These are phyloP conservation scores for Berkeleyomyces rouxiae DNA, from an alignment of 2,329 filamentous ascomycete species.

Conservation along the genomic window DNA sequence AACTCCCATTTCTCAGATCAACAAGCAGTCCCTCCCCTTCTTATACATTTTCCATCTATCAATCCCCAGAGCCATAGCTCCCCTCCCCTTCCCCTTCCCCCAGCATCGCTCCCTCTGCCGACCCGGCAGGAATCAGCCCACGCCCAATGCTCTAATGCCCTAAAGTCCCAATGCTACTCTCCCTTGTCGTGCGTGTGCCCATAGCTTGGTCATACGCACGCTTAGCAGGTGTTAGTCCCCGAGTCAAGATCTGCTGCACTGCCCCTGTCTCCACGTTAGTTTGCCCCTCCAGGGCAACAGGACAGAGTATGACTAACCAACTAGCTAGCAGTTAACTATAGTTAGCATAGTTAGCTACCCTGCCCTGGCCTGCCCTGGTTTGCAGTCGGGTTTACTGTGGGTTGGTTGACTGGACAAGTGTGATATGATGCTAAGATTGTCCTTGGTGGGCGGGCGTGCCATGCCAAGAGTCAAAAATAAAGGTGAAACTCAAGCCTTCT, in stretches of 20 bases:
- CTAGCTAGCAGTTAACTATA: too few species aligned
- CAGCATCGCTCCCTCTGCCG: neutral
- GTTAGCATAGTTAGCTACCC: neutral
- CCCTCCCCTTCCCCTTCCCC: neutral
- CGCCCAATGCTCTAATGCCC: neutral
- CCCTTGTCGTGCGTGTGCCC: neutral
- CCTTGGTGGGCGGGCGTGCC: neutral
- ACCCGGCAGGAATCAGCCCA: neutral
- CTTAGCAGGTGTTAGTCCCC: neutral
- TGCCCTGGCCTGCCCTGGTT: neutral
- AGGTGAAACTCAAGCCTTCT: neutral
- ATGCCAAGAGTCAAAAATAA: neutral
- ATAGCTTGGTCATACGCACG: neutral
- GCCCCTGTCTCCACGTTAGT: neutral
- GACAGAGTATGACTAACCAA: too few species aligned
- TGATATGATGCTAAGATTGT: neutral
- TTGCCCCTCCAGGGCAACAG: too few species aligned
- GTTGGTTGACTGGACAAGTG: neutral
- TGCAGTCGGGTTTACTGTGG: neutral
- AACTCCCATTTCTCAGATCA: neutral
- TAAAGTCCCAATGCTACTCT: neutral
- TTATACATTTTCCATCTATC: neutral
- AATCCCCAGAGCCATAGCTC: neutral
- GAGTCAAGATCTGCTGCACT: neutral
- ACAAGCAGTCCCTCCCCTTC: neutral